Percentiles rank a stretch among this genome's conserved stretches.
Evolutionary conservation across 768 basidiomycete species (phyloP).

Genomic region (Suillus fuscotomentosus): DNA sequence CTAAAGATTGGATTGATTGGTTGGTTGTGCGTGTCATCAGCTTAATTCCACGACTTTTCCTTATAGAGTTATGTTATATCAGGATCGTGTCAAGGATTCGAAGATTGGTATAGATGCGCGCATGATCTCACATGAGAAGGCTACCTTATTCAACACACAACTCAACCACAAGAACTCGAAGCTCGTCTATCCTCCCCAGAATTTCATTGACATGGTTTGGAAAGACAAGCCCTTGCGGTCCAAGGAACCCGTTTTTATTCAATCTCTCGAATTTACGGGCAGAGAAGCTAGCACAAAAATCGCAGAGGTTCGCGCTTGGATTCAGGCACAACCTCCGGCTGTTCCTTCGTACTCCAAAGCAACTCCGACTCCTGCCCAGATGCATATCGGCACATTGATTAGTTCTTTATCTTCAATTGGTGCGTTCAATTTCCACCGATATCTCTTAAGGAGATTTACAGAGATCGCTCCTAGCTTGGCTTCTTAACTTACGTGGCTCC

Average conservation of each 20-base stretch:
- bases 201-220: slow-evolving; percentile 83
- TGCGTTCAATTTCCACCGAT: slow-evolving; percentile 30
- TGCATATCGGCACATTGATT: slow-evolving; percentile 65
- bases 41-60: slow-evolving; percentile 5
- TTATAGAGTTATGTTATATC: slow-evolving; percentile 15
- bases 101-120: slow-evolving; percentile 84
- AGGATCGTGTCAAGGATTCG: slow-evolving; percentile 39
- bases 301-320: slow-evolving; percentile 66
- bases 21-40: slow-evolving; percentile 48
- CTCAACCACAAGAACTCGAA: slow-evolving; percentile 56
- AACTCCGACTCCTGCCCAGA: slow-evolving; percentile 58
- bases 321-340: slow-evolving; percentile 56
- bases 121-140: slow-evolving; percentile 75
- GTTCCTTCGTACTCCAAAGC: slow-evolving; percentile 61
- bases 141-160: slow-evolving; percentile 55
- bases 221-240: slow-evolving; percentile 72
- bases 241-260: slow-evolving; percentile 62
- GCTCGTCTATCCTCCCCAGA: slow-evolving; percentile 78
- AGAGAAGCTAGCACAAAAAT: slow-evolving; percentile 71
- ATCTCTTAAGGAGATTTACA: background rate
- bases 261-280: slow-evolving; percentile 68
- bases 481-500: slow-evolving; percentile 84
- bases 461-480: slow-evolving; percentile 55
- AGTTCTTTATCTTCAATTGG: slow-evolving; percentile 72
- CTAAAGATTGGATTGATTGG: slow-evolving; percentile 81